phyloP scores from a whole-genome alignment of 495 filamentous ascomycete species.

The Neurospora sp. region DNA sequence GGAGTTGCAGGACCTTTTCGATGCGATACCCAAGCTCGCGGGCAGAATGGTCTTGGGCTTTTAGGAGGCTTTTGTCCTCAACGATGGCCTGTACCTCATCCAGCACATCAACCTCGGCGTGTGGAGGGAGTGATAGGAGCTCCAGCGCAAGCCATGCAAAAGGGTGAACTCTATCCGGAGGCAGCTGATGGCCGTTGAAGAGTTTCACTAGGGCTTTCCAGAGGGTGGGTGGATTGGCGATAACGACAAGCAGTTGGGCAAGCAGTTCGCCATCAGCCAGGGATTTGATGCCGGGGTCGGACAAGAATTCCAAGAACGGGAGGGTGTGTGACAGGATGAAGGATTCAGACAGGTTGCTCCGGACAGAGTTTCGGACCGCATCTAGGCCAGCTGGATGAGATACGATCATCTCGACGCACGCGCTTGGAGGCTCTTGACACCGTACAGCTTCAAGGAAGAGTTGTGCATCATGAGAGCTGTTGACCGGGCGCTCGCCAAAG shows the following conservation, averaged over 20 bases:
- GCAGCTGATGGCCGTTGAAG: constrained; percentile 28
- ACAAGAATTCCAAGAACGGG: constrained; percentile 26
- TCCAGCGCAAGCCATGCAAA: constrained; percentile 54
- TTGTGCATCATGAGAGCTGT: constrained; percentile 30
- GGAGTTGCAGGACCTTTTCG: constrained; percentile 11
- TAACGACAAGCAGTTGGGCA: constrained; percentile 36
- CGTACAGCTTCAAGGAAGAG: constrained; percentile 53
- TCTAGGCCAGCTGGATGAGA: constrained; percentile 35
- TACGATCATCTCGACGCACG: constrained; percentile 47
- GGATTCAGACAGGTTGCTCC: constrained; percentile 33
- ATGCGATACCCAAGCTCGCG: constrained; percentile 23
- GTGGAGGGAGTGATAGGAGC: constrained; percentile 37
- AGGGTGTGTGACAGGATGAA: constrained; percentile 44
- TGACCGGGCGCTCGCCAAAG: constrained; percentile 16
- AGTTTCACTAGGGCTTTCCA: constrained; percentile 48
- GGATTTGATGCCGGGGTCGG: constrained; percentile 36
- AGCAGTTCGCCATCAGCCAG: constrained; percentile 49
- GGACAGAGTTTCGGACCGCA: constrained; percentile 39
- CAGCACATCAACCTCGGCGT: constrained; percentile 21
- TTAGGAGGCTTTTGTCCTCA: constrained; percentile 19
- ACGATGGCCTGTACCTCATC: constrained; percentile 20
- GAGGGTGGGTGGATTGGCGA: constrained; percentile 50
- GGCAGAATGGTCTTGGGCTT: constrained; percentile 16
- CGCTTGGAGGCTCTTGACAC: constrained; percentile 34
- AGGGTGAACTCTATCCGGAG: constrained; percentile 25